Evolutionary conservation across 495 filamentous ascomycete species (phyloP).

Genomic region (Penicillium verhagenii): DNA sequence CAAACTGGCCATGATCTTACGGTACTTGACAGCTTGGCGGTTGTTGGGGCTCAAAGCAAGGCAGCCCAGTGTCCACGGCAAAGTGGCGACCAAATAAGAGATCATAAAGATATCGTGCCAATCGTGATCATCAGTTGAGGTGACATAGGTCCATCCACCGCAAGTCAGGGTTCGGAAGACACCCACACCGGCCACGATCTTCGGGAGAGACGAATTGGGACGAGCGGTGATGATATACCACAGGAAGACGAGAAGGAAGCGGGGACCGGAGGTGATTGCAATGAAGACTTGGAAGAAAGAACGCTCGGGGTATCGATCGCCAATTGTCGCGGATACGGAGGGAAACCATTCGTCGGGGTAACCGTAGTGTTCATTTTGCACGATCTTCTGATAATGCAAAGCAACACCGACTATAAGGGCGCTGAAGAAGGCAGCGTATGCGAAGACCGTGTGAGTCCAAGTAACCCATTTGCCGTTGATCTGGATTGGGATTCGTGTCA

Average conservation of each 20-base stretch:
- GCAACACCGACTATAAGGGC: constrained; percentile 81
- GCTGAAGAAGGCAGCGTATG: constrained; percentile 89
- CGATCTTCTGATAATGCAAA: constrained; percentile 95
- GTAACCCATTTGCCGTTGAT: constrained; percentile 91
- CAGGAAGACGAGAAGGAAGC: constrained; percentile 86
- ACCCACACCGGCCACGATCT: constrained; percentile 76
- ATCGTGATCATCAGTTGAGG: constrained; percentile 95
- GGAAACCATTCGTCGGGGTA: constrained; percentile 99
- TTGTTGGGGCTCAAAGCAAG: constrained; percentile 87
- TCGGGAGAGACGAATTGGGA: constrained; percentile 71
- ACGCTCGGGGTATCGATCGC: constrained; percentile 94
- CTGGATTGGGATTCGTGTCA: constrained; percentile 35
- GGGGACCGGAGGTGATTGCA: constrained; percentile 89
- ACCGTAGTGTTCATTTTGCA: constrained; percentile 94
- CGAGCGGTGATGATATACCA: constrained; percentile 88
- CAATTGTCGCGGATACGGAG: constrained; percentile 97
- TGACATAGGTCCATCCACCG: constrained; percentile 98
- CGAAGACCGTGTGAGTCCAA: constrained; percentile 79
- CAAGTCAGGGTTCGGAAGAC: constrained; percentile 89
- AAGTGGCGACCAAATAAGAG: constrained; percentile 88
- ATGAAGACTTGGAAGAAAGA: constrained; percentile 98
- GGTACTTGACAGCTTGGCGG: constrained; percentile 77
- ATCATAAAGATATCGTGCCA: constrained; percentile 99
- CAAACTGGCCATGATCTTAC: constrained; percentile 76
- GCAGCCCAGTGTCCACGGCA: constrained; percentile 95